Evolutionary conservation across 1,284 basidiomycete genomes (phyloP), one percentile per base, ranked within the genome.

Genomic region (Quambalaria eucalypti): DNA sequence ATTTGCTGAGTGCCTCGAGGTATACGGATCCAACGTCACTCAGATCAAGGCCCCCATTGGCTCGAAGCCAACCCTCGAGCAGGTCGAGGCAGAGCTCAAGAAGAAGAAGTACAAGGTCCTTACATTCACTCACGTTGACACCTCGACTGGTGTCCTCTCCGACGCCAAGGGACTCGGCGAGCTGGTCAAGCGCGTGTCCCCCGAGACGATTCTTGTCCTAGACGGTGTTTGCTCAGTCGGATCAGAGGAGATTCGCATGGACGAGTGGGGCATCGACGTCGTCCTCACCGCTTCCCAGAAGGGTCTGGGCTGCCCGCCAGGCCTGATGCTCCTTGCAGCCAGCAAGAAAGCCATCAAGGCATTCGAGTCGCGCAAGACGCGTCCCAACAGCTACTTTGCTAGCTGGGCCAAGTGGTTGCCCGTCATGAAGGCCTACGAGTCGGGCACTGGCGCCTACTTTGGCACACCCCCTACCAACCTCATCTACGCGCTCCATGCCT

Each of bases 181-280:
- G 62, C 81, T 85, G 4, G 87, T 93, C 54, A 82, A 82, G 69
- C 80, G 82, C 47, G 82, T 88, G 65, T 90, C 88, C 2, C 93
- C 95, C 3, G 83, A 89, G 30, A 88, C 91, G 1, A 80, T 98
- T 59, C 79, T 96, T 52, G 81, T 90, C 21, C 80, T 93, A 56
- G 93, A 98, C 74, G 90, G 85, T 40, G 95, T 98, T 28, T 98
- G 95, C 79, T 86, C 90, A 6, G 91, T 97, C 12, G 93, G 88
- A 0, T 91, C 87, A 65, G 93, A 98, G 77, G 90, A 97, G 77
- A 93, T 98, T 69, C 84, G 82, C 55, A 73, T 96, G 80, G 93
- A 97, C 67, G 86, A 84, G 16, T 98, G 93, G 95, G 85, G 83
- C 28, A 81, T 98, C 56, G 95, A 98, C 69, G 83, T 92, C 19